Evolutionary conservation across 129 eudicot genomes (phyloP), one percentile per base, ranked within the genome.

Genomic region (Helianthus tuberosus): DNA sequence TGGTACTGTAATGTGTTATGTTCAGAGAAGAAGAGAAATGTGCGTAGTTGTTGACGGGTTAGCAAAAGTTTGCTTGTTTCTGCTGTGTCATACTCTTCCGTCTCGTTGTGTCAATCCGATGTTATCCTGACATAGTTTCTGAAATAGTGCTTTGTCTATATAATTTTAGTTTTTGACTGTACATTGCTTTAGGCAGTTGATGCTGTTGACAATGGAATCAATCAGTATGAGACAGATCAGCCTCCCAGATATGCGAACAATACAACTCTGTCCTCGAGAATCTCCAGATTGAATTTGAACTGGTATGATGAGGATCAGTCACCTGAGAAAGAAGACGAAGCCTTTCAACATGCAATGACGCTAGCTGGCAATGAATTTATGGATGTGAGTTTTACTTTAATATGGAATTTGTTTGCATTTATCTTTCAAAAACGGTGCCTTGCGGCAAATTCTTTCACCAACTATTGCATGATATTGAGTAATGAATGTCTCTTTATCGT

Each of bases 261-360:
- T 62, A 89, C 96, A 39, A 82, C 83, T 77, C 70, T 93, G 63
- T 93, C 98, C 53, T 93, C 96, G 9, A 83, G 98, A 68, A 88
- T 93, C 29, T 92, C 96, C 68, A 89, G 77, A 80, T 77, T 89
- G 35, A 89, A 89, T 76, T 29, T 80, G 74, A 84, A 82, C 60
- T 93, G 98, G 98, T 87, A 71, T 58, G 96, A 90, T 64, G 85
- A 87, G n/a, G 90, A 93, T 83, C 98, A 93, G 52, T 93, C 98
- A 29, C 58, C 92, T 71, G 98, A 89, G 75, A 89, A 88, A 77
- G 98, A 93, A 86, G 88, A 90, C 77, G 84, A 76, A 53, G 96
- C 98, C 59, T 93, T 93, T 73, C 82, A 80, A 55, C 82, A 75
- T 54, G 98, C 98, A 83, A 86, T 93, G 95, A 71, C 68, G 61